Evolutionary conservation across 352 stramenopile genomes (phyloP).

Genomic region (Phytophthora nicotianae): DNA sequence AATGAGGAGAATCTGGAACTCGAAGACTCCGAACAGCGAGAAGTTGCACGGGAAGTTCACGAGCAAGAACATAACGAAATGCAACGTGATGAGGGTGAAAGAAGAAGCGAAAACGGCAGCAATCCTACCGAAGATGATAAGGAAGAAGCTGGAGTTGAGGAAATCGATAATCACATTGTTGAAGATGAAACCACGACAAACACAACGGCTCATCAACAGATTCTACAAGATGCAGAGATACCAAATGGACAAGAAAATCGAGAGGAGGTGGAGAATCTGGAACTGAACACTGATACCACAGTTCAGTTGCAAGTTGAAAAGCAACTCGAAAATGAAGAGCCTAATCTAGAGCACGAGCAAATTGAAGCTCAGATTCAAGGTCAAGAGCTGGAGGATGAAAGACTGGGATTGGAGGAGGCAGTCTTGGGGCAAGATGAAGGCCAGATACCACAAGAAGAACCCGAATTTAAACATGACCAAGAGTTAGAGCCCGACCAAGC

Average conservation of each 20-base stretch:
- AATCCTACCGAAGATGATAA: too few relatives aligned
- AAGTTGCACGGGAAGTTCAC: slow-evolving; percentile 2
- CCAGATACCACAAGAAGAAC: slow-evolving; percentile 2
- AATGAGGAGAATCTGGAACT: neutral
- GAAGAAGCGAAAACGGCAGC: neutral
- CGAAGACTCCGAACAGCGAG: slow-evolving; percentile 1
- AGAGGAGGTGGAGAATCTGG: slow-evolving; percentile 3
- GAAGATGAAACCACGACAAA: neutral
- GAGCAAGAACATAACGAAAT: slow-evolving; percentile 1
- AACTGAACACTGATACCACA: neutral
- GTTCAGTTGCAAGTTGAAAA: neutral
- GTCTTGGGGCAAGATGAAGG: neutral
- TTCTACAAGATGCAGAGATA: slow-evolving; percentile 1
- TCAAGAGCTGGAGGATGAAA: neutral
- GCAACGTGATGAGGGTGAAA: neutral
- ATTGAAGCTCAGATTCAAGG: slow-evolving; percentile 4
- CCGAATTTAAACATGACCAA: neutral
- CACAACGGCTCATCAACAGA: neutral
- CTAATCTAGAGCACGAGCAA: neutral
- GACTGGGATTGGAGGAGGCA: neutral
- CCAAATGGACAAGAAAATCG: neutral
- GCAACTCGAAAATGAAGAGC: neutral
- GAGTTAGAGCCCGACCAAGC: neutral
- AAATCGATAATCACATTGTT: neutral
- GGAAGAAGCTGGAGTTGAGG: neutral